These are phyloP conservation scores for Nemania abortiva DNA, from an alignment of 2,329 filamentous ascomycete genomes.

Conservation along the genomic window DNA sequence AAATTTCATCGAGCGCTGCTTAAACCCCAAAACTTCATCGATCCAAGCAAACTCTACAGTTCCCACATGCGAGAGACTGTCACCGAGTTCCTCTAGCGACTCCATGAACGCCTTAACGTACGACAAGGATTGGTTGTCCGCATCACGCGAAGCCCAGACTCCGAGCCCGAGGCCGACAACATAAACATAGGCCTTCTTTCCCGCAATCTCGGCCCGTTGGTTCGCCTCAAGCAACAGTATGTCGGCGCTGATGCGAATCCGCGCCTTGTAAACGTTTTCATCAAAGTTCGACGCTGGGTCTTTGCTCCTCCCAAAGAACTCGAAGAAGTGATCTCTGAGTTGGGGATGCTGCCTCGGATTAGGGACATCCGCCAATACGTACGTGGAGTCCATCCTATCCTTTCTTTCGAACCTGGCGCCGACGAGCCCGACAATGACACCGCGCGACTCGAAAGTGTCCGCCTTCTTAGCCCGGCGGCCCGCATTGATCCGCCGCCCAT, in stretches of 20 bases:
- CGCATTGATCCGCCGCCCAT: slow-evolving; percentile 46
- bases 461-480: slow-evolving; percentile 12
- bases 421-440: slow-evolving; percentile 51
- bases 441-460: slow-evolving; percentile 46
- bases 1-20: slow-evolving; percentile 16
- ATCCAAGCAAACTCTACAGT: slow-evolving; percentile 49
- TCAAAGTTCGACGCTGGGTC: slow-evolving; percentile 39
- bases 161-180: slow-evolving; percentile 52
- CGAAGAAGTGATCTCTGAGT: slow-evolving; percentile 42
- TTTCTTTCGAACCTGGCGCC: slow-evolving; percentile 51
- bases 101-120: slow-evolving; percentile 44
- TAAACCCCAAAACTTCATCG: slow-evolving; percentile 11
- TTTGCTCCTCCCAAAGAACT: slow-evolving; percentile 41
- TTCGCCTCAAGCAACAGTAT: slow-evolving; percentile 50
- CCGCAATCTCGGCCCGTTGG: slow-evolving; percentile 40
- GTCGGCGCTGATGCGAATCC: slow-evolving; percentile 47
- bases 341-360: slow-evolving; percentile 39
- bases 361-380: slow-evolving; percentile 26
- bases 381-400: slow-evolving; percentile 48
- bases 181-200: slow-evolving; percentile 48
- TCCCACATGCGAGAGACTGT: slow-evolving; percentile 37
- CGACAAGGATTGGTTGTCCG: slow-evolving; percentile 32
- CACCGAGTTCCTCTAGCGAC: slow-evolving; percentile 33
- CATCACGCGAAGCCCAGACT: slow-evolving; percentile 48
- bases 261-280: slow-evolving; percentile 43